Evolutionary conservation across 139 green algal species (phyloP).

Genomic region (Pseudopediastrum boryanum): DNA sequence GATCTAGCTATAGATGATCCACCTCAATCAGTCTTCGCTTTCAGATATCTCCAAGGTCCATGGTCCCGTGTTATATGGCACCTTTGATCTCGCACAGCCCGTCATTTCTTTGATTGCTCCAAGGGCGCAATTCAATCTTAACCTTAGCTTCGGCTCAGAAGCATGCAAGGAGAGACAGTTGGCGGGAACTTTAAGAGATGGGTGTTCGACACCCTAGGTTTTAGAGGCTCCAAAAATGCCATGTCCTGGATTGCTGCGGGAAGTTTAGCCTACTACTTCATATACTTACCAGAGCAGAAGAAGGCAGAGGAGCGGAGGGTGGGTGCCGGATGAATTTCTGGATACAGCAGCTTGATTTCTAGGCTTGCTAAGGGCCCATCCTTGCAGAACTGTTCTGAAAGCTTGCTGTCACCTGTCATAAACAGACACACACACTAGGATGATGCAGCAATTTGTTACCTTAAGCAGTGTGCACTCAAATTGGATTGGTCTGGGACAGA

Average conservation of each 20-base stretch:
- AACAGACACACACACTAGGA: neutral
- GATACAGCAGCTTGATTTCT: neutral
- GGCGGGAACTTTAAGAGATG: neutral
- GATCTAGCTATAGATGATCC: too few relatives aligned
- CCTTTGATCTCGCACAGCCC: too few relatives aligned
- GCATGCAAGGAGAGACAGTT: constrained; percentile 1
- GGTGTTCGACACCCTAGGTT: constrained; percentile 19
- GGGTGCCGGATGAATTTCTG: neutral
- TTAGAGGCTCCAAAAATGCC: constrained; percentile 36
- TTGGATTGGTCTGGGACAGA: neutral
- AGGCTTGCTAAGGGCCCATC: neutral
- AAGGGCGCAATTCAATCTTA: too few relatives aligned
- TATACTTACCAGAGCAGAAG: constrained; percentile 33
- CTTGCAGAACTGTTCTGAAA: neutral
- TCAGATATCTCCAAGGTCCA: too few relatives aligned
- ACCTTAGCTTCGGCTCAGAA: too few relatives aligned
- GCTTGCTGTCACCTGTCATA: neutral
- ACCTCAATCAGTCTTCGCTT: too few relatives aligned
- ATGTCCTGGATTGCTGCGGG: constrained; percentile 38
- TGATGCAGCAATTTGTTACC: neutral
- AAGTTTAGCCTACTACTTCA: constrained; percentile 39
- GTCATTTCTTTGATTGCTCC: too few relatives aligned
- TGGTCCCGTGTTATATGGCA: too few relatives aligned
- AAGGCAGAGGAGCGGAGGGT: constrained; percentile 15
- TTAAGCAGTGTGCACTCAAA: neutral